Conservation (phyloP, 2,329 filamentous ascomycete species). For the Penicillium sp. region DNA sequence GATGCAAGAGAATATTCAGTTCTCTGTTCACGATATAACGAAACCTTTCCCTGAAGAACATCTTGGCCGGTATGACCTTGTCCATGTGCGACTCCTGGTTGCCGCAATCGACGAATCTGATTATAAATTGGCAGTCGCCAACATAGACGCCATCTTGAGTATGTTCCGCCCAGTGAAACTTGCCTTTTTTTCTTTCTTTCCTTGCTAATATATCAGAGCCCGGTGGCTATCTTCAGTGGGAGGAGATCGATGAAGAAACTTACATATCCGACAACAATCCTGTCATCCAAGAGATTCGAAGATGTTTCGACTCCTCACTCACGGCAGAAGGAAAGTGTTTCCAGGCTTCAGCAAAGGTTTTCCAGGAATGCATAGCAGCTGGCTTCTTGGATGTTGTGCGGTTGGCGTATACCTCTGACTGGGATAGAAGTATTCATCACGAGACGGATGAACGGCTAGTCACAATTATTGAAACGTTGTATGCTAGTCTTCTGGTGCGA, state of each 20-base stretch:
- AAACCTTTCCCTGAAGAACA: conserved; percentile 25
- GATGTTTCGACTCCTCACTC: conserved; percentile 6
- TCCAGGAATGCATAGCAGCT: not conserved
- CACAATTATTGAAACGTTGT: conserved; percentile 11
- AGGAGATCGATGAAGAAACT: conserved; percentile 17
- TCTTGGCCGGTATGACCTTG: conserved; percentile 27
- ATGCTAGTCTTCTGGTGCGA: conserved; percentile 10
- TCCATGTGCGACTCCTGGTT: conserved; percentile 26
- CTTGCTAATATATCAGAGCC: conserved; percentile 7
- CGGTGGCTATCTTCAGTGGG: conserved; percentile 19
- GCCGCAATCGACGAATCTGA: conserved; percentile 20
- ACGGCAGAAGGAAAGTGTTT: conserved; percentile 9
- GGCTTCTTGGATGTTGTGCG: not conserved
- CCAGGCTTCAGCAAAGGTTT: conserved; percentile 10
- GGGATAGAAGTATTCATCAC: not conserved
- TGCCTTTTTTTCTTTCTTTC: no score
- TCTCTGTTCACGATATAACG: conserved; percentile 18
- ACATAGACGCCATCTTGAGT: not conserved
- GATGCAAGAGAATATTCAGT: not conserved
- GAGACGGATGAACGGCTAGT: conserved; percentile 8
- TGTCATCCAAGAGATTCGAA: conserved; percentile 8
- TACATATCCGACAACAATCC: conserved; percentile 6
- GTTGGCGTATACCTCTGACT: conserved; percentile 2
- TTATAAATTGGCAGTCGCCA: not conserved
- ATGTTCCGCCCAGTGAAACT: not conserved